phyloP scores from a whole-genome alignment of 2,329 filamentous ascomycete species.

The Didymella glomerata region DNA sequence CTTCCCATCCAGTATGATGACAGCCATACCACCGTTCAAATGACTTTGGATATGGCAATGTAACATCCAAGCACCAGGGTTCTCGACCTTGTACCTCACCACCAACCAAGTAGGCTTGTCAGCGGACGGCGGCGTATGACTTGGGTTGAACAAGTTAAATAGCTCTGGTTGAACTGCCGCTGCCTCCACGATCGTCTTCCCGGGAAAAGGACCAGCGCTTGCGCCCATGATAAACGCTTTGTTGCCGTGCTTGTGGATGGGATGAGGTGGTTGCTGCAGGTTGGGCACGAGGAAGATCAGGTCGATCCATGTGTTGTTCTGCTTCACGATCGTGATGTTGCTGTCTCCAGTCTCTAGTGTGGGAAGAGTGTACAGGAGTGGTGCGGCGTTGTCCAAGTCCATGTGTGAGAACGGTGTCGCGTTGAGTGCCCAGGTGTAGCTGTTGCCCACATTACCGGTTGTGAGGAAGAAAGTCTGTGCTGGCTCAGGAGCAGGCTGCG shows the following conservation, averaged over 20 bases:
- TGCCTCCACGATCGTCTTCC: constrained; percentile 62
- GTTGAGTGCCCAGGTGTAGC: constrained; percentile 65
- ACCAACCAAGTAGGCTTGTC: constrained; percentile 51
- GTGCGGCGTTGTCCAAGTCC: constrained; percentile 44
- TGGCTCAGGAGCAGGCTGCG: constrained; percentile 53
- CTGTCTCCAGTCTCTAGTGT: constrained; percentile 39
- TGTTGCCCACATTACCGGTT: constrained; percentile 47
- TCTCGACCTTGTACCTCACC: constrained; percentile 57
- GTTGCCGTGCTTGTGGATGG: constrained; percentile 71
- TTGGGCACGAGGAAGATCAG: constrained; percentile 38
- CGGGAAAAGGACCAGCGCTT: constrained; percentile 61
- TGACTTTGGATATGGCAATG: constrained; percentile 63
- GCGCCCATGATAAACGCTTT: constrained; percentile 66
- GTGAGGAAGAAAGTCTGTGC: constrained; percentile 58
- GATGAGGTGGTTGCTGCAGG: constrained; percentile 61
- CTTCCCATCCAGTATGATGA: constrained; percentile 59
- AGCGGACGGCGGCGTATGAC: constrained; percentile 50
- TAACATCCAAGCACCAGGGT: constrained; percentile 59
- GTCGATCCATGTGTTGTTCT: constrained; percentile 48
- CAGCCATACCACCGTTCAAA: constrained; percentile 58
- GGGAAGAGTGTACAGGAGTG: constrained; percentile 58
- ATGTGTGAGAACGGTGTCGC: constrained; percentile 52
- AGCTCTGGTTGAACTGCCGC: constrained; percentile 53
- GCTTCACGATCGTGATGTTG: constrained; percentile 56
- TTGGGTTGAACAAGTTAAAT: constrained; percentile 67